Evolutionary conservation across 306 rosid species (phyloP), one percentile per base, ranked within the genome.

Genomic region (Rubus parviflorus): DNA sequence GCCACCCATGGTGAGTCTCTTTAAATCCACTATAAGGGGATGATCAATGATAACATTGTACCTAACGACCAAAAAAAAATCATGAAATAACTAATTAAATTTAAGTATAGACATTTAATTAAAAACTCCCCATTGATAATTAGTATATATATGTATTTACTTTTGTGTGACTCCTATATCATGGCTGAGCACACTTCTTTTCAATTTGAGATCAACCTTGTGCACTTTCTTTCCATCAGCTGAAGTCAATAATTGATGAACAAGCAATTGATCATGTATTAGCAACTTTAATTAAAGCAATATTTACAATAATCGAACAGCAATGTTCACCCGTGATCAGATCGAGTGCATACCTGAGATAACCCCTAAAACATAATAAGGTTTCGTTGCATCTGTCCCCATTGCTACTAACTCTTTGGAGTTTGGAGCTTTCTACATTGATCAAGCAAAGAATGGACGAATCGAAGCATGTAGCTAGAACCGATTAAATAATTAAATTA

Each of bases 181-280:
- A 84, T 91, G 97, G 77, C 80, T 76, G 49, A 89, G 70, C 58
- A 67, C 66, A 72, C 89, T 71, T 66, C 95, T 87, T 2, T 79
- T 68, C n/a, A 88, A 77, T 79, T 89, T 82, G 49, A 93, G 54
- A 72, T 93, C 97, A 25, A 80, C 87, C 80, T 76, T 81, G 30
- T 88, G 95, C 65, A 88, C 14, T 79, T 74, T 79, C 22, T 81
- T 84, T n/a, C 95, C 97, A 74, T 93, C 95, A 47, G 88, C 98
- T 91, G 83, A 38, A 72, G 15, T 30, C 35, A 30, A 30, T 30
- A 30, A 30, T 30, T n/a, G 8, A 40, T n/a, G 13, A 38, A 81
- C 68, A 54, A 16, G 51, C 7, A 70, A 25, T 22, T 25, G 8
- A 23, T 70, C 1, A 15, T 15, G 11, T 14, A 10, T 43, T 10